Conservation (phyloP, 208 protist genomes). For the Crithidia fasciculata region DNA sequence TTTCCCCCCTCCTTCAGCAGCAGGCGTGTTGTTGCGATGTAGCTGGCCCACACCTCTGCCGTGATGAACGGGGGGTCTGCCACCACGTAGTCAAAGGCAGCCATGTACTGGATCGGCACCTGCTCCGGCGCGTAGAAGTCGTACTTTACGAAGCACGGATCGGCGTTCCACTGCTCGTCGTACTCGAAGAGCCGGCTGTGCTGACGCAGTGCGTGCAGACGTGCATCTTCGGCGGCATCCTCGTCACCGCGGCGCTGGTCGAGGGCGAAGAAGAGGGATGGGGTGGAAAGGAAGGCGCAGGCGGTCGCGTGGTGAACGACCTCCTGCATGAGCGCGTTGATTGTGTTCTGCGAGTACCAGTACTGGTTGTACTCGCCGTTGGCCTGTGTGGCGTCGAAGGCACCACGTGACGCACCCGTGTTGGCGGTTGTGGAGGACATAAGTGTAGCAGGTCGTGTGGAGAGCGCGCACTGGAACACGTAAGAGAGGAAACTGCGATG, state of each 20-base stretch:
- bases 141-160: conserved; percentile 85
- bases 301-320: conserved; percentile 64
- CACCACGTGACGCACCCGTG: neutral
- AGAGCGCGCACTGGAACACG: neutral
- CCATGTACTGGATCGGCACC: conserved; percentile 74
- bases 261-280: conserved; percentile 91
- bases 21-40: conserved; percentile 70
- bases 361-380: conserved; percentile 93
- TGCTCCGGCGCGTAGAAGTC: conserved; percentile 85
- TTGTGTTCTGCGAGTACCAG: conserved; percentile 92
- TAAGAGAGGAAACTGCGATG: too few relatives aligned
- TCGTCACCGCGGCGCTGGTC: conserved; percentile 35
- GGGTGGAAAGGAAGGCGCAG: conserved; percentile 92
- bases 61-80: conserved; percentile 96
- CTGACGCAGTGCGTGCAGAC: conserved; percentile 31
- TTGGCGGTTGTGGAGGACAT: neutral
- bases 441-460: neutral
- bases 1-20: conserved; percentile 65
- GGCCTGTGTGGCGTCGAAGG: conserved; percentile 26
- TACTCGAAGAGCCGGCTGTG: conserved; percentile 86
- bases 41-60: conserved; percentile 84
- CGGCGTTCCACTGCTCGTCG: conserved; percentile 80
- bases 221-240: conserved; percentile 21
- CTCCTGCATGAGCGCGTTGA: conserved; percentile 71
- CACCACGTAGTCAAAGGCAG: conserved; percentile 90